Evolutionary conservation across 345 rosid species (phyloP).

Genomic region (Bruguiera gymnorhiza): DNA sequence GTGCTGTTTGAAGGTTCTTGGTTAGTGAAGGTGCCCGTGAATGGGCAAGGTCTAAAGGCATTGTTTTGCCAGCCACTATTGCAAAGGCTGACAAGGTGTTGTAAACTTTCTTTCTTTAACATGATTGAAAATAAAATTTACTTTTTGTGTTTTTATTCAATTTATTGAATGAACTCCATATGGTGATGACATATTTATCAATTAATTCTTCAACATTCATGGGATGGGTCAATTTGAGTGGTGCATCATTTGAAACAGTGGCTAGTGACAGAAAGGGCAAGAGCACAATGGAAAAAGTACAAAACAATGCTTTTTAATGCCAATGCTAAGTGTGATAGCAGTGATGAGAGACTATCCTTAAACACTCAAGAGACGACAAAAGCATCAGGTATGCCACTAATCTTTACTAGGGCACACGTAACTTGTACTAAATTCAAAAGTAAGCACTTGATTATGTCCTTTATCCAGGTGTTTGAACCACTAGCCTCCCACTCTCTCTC

Average conservation of each 20-base stretch:
- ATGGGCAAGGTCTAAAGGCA: constrained; percentile 74
- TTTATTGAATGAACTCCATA: background rate
- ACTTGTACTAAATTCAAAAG: background rate
- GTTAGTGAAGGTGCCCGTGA: constrained; percentile 86
- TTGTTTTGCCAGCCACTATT: constrained; percentile 43
- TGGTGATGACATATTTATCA: background rate
- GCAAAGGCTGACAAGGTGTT: constrained; percentile 70
- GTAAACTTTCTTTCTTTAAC: constrained; percentile 1
- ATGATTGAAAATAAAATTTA: background rate
- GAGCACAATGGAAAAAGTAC: constrained; percentile 68
- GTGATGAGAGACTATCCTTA: constrained; percentile 19
- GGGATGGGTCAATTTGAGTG: background rate
- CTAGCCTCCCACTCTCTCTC: background rate
- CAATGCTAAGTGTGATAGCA: constrained; percentile 25
- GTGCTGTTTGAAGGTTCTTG: constrained; percentile 56
- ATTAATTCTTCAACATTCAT: constrained; percentile 7
- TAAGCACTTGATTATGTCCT: background rate
- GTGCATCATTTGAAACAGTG: constrained; percentile 45
- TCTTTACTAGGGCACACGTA: background rate
- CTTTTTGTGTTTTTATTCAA: background rate
- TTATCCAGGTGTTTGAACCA: background rate
- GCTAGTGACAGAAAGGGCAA: constrained; percentile 82
- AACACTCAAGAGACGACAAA: constrained; percentile 21
- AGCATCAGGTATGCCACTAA: constrained; percentile 27
- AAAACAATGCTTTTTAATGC: constrained; percentile 65